Evolutionary conservation across 2,329 filamentous ascomycete genomes (phyloP), one percentile per base, ranked within the genome.

Genomic region (Knoxdaviesia proteae): DNA sequence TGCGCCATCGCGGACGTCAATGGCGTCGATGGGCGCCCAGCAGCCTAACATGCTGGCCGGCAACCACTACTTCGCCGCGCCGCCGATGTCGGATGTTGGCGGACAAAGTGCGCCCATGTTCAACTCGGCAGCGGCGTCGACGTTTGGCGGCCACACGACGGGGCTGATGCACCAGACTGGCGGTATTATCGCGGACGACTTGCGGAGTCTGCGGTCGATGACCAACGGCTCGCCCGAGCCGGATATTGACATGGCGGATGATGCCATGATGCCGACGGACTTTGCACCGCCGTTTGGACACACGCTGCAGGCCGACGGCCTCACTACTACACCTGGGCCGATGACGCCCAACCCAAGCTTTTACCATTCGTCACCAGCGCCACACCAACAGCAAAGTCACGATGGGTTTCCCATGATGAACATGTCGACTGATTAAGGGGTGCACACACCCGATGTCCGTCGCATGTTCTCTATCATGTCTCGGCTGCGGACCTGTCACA

Each of bases 101-200:
- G 38, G 30, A 7, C 30, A 20, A 3, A 20, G 20, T 20, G 20
- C 42, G 5, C 42, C 41, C 8, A 41, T 49, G 41, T 51, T 48
- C 37, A 45, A 47, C 8, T 45, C 42, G 6, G 41, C 35, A 41
- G 39, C 41, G 37, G 38, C 45, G 37, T 34, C 40, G 9, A 42
- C 38, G 29, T 47, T 45, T 41, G 40, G 36, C 10, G 34, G 42
- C 6, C 29, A 31, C 6, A 42, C 41, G 9, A 41, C 30, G 37
- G 34, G 42, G 30, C 32, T 49, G 46, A 34, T 51, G 46, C 36
- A 48, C 36, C 49, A 48, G 29, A 49, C 52, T 36, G 51, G 54
- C 2, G 56, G 56, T 8, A 58, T 60, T 45, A 58, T 60, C n/a
- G 53, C 57, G 3, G 58, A 60, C 39, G 58, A 59, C 39, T 47